phyloP scores from a whole-genome alignment of 768 basidiomycete genomes.

The Calocera viscosa region DNA sequence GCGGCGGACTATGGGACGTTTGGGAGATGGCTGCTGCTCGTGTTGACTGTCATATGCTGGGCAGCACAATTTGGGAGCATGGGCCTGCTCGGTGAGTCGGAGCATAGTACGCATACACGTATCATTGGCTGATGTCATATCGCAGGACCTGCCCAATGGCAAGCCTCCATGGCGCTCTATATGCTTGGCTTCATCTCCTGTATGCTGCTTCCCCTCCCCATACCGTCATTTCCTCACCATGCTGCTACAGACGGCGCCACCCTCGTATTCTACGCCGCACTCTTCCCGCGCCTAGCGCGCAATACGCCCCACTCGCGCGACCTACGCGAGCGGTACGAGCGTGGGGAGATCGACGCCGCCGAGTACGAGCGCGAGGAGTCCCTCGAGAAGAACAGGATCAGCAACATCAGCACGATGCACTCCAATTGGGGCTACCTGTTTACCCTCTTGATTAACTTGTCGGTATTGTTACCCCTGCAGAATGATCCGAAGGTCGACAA shows the following conservation, averaged over 20 bases:
- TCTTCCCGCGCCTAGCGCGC: conserved; percentile 68
- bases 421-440: conserved; percentile 65
- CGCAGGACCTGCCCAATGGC: conserved; percentile 55
- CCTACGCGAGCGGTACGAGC: conserved; percentile 44
- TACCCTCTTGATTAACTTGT: conserved; percentile 52
- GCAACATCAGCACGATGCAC: conserved; percentile 69
- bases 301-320: conserved; percentile 54
- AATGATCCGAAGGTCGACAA: conserved; percentile 56
- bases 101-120: neutral
- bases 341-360: conserved; percentile 45
- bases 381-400: conserved; percentile 71
- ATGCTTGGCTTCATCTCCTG: conserved; percentile 66
- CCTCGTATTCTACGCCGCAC: conserved; percentile 64
- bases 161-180: conserved; percentile 61
- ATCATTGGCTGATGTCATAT: neutral
- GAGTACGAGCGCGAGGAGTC: conserved; percentile 65
- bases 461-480: conserved; percentile 51
- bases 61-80: conserved; percentile 66
- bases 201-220: conserved; percentile 9
- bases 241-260: conserved; percentile 45
- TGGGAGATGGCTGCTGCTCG: conserved; percentile 65
- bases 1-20: conserved; percentile 65
- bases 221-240: neutral
- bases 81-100: conserved; percentile 48
- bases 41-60: conserved; percentile 65